Conservation (phyloP, 75 land plant species). For the Picea sitchensis region DNA sequence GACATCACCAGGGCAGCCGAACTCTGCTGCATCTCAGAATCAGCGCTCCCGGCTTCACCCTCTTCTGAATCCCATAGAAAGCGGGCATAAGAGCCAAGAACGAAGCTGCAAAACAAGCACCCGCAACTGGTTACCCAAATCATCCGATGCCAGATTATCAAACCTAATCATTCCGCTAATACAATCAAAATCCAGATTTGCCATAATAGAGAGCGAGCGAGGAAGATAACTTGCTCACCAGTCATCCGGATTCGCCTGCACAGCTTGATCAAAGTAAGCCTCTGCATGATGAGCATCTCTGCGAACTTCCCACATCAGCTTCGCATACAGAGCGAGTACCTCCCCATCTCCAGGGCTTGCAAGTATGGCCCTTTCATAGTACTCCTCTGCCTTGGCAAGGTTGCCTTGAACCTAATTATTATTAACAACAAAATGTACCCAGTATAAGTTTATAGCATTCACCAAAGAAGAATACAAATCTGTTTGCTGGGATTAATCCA, state of each 20-base stretch:
- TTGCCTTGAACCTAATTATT: slow-evolving; percentile 16
- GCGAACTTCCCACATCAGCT: slow-evolving; percentile 55
- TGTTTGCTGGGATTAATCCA: not conserved
- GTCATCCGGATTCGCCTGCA: slow-evolving; percentile 61
- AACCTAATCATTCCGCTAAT: not conserved
- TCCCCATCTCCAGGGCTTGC: slow-evolving; percentile 74
- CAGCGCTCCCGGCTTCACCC: slow-evolving; percentile 30
- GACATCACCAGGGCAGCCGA: not conserved
- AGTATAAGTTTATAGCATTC: too few relatives aligned
- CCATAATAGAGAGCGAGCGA: not conserved
- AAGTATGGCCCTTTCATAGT: slow-evolving; percentile 67
- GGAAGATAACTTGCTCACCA: slow-evolving; percentile 27
- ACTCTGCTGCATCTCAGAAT: not conserved
- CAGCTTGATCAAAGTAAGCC: slow-evolving; percentile 60
- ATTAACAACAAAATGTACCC: too few relatives aligned
- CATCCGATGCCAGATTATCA: not conserved
- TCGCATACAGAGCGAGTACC: slow-evolving; percentile 60
- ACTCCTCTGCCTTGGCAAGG: slow-evolving; percentile 54
- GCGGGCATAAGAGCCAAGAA: slow-evolving; percentile 62
- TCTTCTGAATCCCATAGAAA: slow-evolving; percentile 71
- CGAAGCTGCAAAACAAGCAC: slow-evolving; percentile 46
- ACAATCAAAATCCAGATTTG: not conserved
- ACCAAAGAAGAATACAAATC: too few relatives aligned
- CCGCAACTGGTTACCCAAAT: not conserved
- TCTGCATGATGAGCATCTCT: slow-evolving; percentile 52